Evolutionary conservation across 2,329 filamentous ascomycete genomes (phyloP), one percentile per base, ranked within the genome.

Genomic region (Fusarium brachygibbosum): DNA sequence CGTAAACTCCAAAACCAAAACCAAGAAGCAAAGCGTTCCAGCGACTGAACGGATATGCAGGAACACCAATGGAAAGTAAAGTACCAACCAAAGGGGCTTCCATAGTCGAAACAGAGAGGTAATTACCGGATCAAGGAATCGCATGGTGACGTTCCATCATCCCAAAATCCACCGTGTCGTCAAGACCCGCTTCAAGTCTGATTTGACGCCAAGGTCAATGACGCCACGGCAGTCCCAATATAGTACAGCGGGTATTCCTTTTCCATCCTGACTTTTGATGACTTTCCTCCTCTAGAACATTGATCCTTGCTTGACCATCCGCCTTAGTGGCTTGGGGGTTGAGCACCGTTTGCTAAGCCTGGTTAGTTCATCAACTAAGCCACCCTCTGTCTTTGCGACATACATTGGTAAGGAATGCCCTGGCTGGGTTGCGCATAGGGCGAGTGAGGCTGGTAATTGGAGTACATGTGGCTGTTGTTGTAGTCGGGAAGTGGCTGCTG

Each of bases 401-500:
- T 80, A 85, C 87, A 84, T 79, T 88, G 87, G 77, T 78, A 87
- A 75, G 90, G 90, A 79, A 90, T 86, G 78, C 84, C 83, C 77
- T 85, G 84, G 70, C 82, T 85, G 25, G 85, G 83, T 74, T 85
- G 84, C 54, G 84, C 85, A 68, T 89, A 89, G 6, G 86, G 86
- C 14, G 87, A 88, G 50, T 87, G 84, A 51, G 87, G 86, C 60
- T 85, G 84, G 75, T 89, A 89, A 73, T 80, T 84, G 48, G 83
- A 79, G 71, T 89, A 89, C 79, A 87, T 86, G 69, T 87, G 85
- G 67, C 46, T 62, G 59, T 81, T 82, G 71, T 80, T 80, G 74
- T 90, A 90, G 57, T 90, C 87, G 12, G 85, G 80, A 6, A 89
- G 77, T 16, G 80, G 79, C 72, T 87, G 85, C 69, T 85, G 84